phyloP scores from a whole-genome alignment of 345 rosid genomes.

The Arabidopsis suecica region DNA sequence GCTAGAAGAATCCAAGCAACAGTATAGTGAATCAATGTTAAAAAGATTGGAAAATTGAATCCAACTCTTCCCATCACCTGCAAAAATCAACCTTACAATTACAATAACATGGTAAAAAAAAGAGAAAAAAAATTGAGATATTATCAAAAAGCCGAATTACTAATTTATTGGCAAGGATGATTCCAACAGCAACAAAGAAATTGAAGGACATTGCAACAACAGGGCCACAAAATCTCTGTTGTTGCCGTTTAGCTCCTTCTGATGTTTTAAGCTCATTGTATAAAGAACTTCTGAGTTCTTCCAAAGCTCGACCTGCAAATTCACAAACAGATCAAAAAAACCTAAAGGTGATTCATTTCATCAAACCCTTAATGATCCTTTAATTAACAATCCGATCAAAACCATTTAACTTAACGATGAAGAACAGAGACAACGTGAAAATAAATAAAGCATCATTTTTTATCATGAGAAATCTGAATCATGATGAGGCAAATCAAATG shows the following conservation, averaged over 20 bases:
- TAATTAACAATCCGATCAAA: slow-evolving; percentile 11
- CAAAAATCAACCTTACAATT: slow-evolving; percentile 5
- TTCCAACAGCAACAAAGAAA: slow-evolving; percentile 82
- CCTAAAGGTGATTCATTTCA: slow-evolving; percentile 5
- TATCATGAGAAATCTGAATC: neutral
- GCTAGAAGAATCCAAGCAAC: slow-evolving; percentile 87
- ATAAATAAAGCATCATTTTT: neutral
- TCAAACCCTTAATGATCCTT: neutral
- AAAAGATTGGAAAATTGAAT: slow-evolving; percentile 83
- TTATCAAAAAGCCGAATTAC: slow-evolving; percentile 38
- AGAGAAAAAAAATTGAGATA: neutral
- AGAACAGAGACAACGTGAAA: slow-evolving; percentile 10
- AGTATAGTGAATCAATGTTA: slow-evolving; percentile 80
- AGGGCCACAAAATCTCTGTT: slow-evolving; percentile 86
- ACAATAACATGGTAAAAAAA: neutral
- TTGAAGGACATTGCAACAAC: slow-evolving; percentile 87
- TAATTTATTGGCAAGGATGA: slow-evolving; percentile 83
- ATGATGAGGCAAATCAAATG: neutral
- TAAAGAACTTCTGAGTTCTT: slow-evolving; percentile 77
- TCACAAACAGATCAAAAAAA: slow-evolving; percentile 20
- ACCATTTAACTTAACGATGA: neutral
- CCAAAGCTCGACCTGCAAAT: slow-evolving; percentile 74
- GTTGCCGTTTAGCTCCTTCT: slow-evolving; percentile 86
- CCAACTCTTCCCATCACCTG: slow-evolving; percentile 92
- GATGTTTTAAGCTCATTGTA: slow-evolving; percentile 87